Base-by-base conservation (phyloP, 306 rosid genomes). In the Elaeagnus macrophylla region DNA sequence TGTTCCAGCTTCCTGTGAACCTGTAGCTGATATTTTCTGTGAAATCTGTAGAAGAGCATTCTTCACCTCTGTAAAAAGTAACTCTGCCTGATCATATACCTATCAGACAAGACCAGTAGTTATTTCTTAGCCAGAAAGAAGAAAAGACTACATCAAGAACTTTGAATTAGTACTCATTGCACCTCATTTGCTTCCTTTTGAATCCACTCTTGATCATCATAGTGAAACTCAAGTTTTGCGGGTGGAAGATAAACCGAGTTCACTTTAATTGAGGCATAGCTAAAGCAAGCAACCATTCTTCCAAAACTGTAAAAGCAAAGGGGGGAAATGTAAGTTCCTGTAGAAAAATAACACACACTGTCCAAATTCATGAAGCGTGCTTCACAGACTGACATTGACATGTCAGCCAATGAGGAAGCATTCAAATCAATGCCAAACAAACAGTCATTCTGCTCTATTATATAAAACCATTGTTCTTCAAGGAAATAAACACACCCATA, bases 271-370 rank as follows among this genome's bases (percentile, higher is more conserved):
- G 95, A 81, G 55, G 93, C 82, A 68, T 86, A 86, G 54, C 74
- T 75, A 65, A 86, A 83, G 81, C 95, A 86, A 61, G 95, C 93
- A 70, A 86, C 89, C 95, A 83, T 86, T 79, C 72, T 79, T 54
- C 93, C 95, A 13, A 81, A 83, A 53, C 95, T 86, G 93, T 71
- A 70, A 25, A 60, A 4, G 17, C 13, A 57, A 62, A 69, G 43
- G 48, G 36, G 48, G 44, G 37, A 49, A 25, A 25, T 25, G 32
- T 25, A 25, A 25, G 32, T 2, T 25, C 32, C 13, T 39, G 62
- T 37, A 63, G 51, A 57, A 63, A 37, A 75, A 45, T 19, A 39
- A 54, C 54, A 51, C 2, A 1, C 5, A 12, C 42, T 4, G 37
- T 45, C 55, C 10, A 39, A 65, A 55, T 48, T 8, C 17, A 12